phyloP scores from a whole-genome alignment of 2,329 filamentous ascomycete genomes.

The Cladosporium velox region DNA sequence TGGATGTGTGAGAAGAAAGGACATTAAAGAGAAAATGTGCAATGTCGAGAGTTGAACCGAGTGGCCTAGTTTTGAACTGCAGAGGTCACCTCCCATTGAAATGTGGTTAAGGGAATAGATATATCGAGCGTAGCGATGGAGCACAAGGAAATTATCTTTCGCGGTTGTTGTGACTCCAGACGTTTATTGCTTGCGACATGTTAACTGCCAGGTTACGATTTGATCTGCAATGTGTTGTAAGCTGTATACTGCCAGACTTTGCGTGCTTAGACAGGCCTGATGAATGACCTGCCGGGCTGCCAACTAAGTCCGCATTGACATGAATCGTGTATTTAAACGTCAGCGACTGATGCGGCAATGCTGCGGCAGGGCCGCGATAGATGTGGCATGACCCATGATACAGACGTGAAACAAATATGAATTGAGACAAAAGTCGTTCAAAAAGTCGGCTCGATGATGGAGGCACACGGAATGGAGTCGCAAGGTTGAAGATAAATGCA shows the following conservation, averaged over 20 bases:
- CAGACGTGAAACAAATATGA: not conserved
- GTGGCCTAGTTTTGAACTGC: too few species aligned
- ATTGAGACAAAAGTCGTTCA: not conserved
- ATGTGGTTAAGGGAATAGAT: too few species aligned
- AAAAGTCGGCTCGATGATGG: not conserved
- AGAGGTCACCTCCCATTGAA: not conserved
- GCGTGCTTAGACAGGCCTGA: not conserved
- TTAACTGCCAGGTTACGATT: not conserved
- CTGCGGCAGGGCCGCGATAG: not conserved
- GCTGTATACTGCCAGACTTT: not conserved
- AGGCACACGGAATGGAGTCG: not conserved
- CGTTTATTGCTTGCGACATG: not conserved
- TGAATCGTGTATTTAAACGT: not conserved
- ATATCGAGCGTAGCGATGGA: not conserved
- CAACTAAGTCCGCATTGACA: not conserved
- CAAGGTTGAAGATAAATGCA: not conserved
- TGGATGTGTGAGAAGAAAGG: too few species aligned
- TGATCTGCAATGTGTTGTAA: not conserved
- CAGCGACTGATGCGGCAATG: not conserved
- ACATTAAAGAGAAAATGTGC: too few species aligned
- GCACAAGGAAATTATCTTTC: not conserved
- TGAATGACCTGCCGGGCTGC: not conserved
- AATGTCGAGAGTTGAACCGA: too few species aligned
- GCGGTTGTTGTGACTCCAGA: too few species aligned
- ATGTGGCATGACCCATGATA: not conserved